A percentile compares a stretch with the other conserved stretches of the same genome.
Evolutionary conservation across 2,329 filamentous ascomycete species (phyloP).

Genomic region (Cladophialophora bantiana): DNA sequence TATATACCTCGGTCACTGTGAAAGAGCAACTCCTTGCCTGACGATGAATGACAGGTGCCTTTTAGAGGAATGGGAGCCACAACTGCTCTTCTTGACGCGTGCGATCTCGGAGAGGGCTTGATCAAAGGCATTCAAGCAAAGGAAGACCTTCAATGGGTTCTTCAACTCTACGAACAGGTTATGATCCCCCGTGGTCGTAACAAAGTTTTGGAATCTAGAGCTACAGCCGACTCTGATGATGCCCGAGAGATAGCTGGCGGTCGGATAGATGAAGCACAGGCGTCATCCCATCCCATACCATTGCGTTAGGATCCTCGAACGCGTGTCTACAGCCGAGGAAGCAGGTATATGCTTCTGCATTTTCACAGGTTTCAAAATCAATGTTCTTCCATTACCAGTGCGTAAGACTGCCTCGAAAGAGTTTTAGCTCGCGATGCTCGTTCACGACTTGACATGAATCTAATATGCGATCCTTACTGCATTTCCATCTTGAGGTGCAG

Average conservation of each 20-base stretch:
- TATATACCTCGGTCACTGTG: not conserved
- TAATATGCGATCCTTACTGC: too few relatives aligned
- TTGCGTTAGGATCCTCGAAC: not conserved
- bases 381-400: too few relatives aligned
- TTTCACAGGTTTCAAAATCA: too few relatives aligned
- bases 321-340: not conserved
- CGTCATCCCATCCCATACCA: not conserved
- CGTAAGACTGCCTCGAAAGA: too few relatives aligned
- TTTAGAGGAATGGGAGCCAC: slow-evolving; percentile 19
- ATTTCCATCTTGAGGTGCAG: too few relatives aligned
- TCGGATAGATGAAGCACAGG: not conserved
- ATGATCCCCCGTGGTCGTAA: too few relatives aligned
- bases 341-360: not conserved
- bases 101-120: not conserved
- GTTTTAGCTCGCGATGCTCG: too few relatives aligned
- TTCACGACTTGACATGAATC: too few relatives aligned
- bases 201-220: not conserved
- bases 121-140: too few relatives aligned
- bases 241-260: slow-evolving; percentile 9
- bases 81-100: slow-evolving; percentile 14
- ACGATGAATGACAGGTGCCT: not conserved
- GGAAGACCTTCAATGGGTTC: too few relatives aligned
- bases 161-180: too few relatives aligned
- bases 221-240: slow-evolving; percentile 9
- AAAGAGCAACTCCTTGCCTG: not conserved